phyloP scores from a whole-genome alignment of 2,329 filamentous ascomycete species.

The Aureobasidium sp. region DNA sequence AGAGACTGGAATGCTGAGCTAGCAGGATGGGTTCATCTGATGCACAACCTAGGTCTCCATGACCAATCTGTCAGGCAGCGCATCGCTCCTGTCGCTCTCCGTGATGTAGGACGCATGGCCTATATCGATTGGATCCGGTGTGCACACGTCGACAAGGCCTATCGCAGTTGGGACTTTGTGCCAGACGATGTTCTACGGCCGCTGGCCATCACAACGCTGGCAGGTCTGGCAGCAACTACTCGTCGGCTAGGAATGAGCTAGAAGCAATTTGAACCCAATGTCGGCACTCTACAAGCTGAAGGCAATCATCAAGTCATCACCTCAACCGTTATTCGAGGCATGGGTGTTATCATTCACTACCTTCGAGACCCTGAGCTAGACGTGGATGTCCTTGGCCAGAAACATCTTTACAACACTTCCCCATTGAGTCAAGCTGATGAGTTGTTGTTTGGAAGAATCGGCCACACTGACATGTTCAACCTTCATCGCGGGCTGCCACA shows the following conservation, averaged over 20 bases:
- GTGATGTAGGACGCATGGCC: background rate
- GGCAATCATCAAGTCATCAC: constrained; percentile 13
- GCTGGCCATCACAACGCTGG: constrained; percentile 9
- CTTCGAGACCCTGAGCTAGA: constrained; percentile 5
- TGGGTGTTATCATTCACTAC: constrained; percentile 11
- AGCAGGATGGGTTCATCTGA: constrained; percentile 9
- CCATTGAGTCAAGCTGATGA: constrained; percentile 4
- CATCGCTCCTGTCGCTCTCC: background rate
- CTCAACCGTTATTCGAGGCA: constrained; percentile 10
- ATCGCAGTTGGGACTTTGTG: constrained; percentile 12
- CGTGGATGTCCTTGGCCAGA: background rate
- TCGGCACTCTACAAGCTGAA: constrained; percentile 2
- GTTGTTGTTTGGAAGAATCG: constrained; percentile 2
- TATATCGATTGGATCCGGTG: constrained; percentile 4
- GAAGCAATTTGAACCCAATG: constrained; percentile 13
- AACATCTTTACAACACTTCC: background rate
- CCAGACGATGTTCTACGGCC: constrained; percentile 6
- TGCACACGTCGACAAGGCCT: background rate
- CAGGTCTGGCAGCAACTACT: background rate
- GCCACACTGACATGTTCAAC: constrained; percentile 2
- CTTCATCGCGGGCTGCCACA: background rate
- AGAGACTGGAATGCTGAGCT: constrained; percentile 10
- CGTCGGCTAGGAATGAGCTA: constrained; percentile 4
- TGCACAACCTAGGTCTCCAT: constrained; percentile 12
- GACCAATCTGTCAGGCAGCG: background rate